phyloP scores from a whole-genome alignment of 768 basidiomycete genomes.

The Leccinum incarnatum region DNA sequence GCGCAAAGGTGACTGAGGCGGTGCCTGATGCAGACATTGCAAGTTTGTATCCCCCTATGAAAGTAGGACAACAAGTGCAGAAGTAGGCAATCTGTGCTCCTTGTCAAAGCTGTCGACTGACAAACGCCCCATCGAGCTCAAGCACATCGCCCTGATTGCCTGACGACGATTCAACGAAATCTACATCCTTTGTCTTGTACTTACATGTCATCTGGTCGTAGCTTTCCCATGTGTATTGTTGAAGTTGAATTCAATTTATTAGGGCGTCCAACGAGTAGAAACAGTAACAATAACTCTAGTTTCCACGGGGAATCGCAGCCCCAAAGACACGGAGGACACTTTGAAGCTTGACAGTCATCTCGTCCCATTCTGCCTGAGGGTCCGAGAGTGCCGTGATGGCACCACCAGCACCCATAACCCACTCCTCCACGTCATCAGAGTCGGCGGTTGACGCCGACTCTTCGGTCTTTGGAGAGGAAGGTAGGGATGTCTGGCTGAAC shows the following conservation, averaged over 20 bases:
- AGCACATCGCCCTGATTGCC: slow-evolving; percentile 77
- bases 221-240: slow-evolving; percentile 1
- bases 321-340: slow-evolving; percentile 71
- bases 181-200: background rate
- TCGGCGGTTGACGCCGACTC: slow-evolving; percentile 13
- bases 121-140: slow-evolving; percentile 59
- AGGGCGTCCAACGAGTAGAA: background rate
- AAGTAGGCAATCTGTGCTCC: slow-evolving; percentile 45
- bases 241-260: slow-evolving; percentile 39
- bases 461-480: slow-evolving; percentile 8
- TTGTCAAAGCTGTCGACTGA: slow-evolving; percentile 8
- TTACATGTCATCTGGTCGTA: background rate
- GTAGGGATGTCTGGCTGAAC: slow-evolving; percentile 10
- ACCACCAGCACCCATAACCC: slow-evolving; percentile 89
- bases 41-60: slow-evolving; percentile 63
- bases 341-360: slow-evolving; percentile 84
- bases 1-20: slow-evolving; percentile 43
- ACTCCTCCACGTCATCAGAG: slow-evolving; percentile 43
- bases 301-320: slow-evolving; percentile 25
- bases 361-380: slow-evolving; percentile 87
- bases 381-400: slow-evolving; percentile 94
- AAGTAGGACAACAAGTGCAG: slow-evolving; percentile 87
- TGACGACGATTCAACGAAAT: slow-evolving; percentile 30
- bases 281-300: slow-evolving; percentile 5
- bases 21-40: slow-evolving; percentile 31